Percentiles rank a stretch among this genome's conserved stretches.
These are phyloP conservation scores for Fusarium pseudonygamai DNA, from an alignment of 2,329 filamentous ascomycete genomes.

Conservation along the genomic window DNA sequence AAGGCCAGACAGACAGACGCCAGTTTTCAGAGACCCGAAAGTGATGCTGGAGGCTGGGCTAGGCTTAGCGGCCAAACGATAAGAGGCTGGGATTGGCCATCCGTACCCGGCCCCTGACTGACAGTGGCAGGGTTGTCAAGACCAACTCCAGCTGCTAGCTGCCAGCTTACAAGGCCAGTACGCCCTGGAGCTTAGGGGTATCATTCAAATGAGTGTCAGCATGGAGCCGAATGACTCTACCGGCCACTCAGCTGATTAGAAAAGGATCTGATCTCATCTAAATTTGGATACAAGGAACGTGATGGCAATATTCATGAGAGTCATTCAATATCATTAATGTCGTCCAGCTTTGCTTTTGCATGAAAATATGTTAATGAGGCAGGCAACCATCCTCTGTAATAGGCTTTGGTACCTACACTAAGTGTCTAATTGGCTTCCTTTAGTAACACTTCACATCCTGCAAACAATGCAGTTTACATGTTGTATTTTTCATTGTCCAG, in stretches of 20 bases:
- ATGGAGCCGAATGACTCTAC: constrained; percentile 33
- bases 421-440: neutral
- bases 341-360: neutral
- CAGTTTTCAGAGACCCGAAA: constrained; percentile 19
- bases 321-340: neutral
- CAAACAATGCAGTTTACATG: neutral
- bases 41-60: constrained; percentile 38
- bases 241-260: constrained; percentile 10
- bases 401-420: neutral
- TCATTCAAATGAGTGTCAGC: neutral
- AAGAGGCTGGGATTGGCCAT: constrained; percentile 1
- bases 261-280: neutral
- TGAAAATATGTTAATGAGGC: neutral
- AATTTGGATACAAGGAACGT: neutral
- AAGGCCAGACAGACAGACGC: constrained; percentile 28
- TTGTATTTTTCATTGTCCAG: neutral
- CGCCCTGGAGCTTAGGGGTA: constrained; percentile 16
- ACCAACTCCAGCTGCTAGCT: constrained; percentile 20
- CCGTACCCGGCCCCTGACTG: constrained; percentile 21
- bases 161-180: constrained; percentile 19
- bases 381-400: neutral
- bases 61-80: constrained; percentile 46
- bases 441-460: neutral
- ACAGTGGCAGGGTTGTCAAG: constrained; percentile 27
- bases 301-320: neutral